Conservation (phyloP, 345 rosid genomes). For the Reutealis trisperma region DNA sequence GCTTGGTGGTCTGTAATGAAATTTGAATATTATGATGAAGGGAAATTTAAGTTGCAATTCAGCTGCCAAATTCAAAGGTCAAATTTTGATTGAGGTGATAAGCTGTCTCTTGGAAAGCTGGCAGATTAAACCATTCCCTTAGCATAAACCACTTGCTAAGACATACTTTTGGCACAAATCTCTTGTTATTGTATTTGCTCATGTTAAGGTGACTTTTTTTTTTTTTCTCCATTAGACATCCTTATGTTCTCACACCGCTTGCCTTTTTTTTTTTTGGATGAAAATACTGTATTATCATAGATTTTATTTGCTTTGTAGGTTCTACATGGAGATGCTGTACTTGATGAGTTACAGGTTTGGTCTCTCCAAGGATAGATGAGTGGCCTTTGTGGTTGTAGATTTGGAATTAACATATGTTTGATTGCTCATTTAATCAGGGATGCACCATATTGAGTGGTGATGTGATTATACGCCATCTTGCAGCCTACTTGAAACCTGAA, state of each 20-base stretch:
- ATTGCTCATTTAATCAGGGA: slow-evolving; percentile 48
- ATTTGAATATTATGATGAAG: background rate
- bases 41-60: background rate
- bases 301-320: slow-evolving; percentile 49
- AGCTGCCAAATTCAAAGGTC: background rate
- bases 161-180: background rate
- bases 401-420: slow-evolving; percentile 16
- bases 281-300: background rate
- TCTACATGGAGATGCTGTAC: slow-evolving; percentile 94
- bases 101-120: background rate
- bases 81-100: background rate
- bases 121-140: background rate
- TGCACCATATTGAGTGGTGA: slow-evolving; percentile 96
- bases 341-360: slow-evolving; percentile 65
- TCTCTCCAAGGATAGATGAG: slow-evolving; percentile 5
- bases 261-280: background rate
- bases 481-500: slow-evolving; percentile 70
- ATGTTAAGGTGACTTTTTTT: background rate
- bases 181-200: background rate
- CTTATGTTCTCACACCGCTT: background rate
- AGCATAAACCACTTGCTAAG: background rate
- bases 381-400: background rate
- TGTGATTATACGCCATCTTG: slow-evolving; percentile 86
- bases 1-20: background rate
- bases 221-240: background rate